Percentiles rank a stretch among this genome's conserved stretches.
Evolutionary conservation across 2,329 filamentous ascomycete species (phyloP).

Genomic region (Aspergillus aculeatus): DNA sequence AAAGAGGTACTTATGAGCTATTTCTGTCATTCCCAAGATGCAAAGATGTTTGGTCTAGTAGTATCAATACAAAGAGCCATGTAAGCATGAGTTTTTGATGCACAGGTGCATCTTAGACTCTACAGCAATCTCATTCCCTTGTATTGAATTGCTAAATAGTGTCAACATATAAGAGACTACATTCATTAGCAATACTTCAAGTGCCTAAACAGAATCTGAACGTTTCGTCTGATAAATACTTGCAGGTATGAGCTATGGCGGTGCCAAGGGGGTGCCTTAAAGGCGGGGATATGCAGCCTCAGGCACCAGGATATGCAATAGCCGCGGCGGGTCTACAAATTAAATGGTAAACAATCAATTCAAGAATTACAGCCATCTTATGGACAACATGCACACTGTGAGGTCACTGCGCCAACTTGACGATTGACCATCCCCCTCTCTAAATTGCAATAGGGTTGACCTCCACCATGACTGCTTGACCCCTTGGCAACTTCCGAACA

Average conservation of each 20-base stretch:
- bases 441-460: background rate
- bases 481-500: background rate
- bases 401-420: background rate
- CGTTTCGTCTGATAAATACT: background rate
- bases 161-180: no score
- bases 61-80: no score
- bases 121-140: no score
- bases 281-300: background rate
- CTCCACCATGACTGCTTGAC: background rate
- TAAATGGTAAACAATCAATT: constrained; percentile 1
- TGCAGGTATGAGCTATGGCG: background rate
- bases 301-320: background rate
- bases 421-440: background rate
- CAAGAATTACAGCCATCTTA: background rate
- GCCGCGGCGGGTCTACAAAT: background rate
- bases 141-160: no score
- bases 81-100: no score
- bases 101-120: no score
- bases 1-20: no score
- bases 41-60: no score
- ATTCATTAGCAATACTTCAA: no score
- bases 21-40: no score
- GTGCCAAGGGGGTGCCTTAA: background rate
- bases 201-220: no score
- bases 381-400: background rate